Evolutionary conservation across 768 basidiomycete genomes (phyloP), one percentile per base, ranked within the genome.

Genomic region (Phylloporus arenicola): DNA sequence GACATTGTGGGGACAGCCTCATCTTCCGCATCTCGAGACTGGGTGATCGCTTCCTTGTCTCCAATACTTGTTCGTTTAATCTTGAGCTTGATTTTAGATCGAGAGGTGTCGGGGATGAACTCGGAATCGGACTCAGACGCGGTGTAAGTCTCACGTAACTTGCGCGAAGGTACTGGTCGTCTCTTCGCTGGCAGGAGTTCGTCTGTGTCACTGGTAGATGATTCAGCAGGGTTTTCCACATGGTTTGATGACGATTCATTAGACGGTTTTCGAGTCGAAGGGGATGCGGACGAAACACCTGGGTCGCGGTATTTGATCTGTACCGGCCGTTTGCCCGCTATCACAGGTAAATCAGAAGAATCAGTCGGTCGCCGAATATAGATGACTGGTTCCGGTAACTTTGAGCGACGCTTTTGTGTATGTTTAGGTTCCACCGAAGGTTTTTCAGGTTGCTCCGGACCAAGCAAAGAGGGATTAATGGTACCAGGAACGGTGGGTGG

Each of bases 401-500:
- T 55, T 5, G 55, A 37, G 4, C 57, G 56, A 7, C 48, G 40
- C 34, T 53, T 57, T 4, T n/a, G 35, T n/a, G 38, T n/a, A 3
- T 6, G 42, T 31, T 51, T 50, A 0, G 45, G 35, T 41, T 25
- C n/a, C 24, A 6, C 27, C 4, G 45, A 30, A 12, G 42, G 14
- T 11, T 24, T 12, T 29, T 33, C 43, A 29, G 45, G 42, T 47
- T 54, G 51, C 29, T 47, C 57, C 16, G 43, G 48, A 24, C 59
- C 57, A 13, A 68, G 63, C 25, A 68, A 56, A 14, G 66, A 68
- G 3, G 68, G 66, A 46, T 68, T 54, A n/a, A 68, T 68, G 5
- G 66, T 67, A 19, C 57, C 55, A 9, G 24, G 38, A 33, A 33
- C 19, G 10, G 33, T 17, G 13, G 55, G 17, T 11, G 40, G 34